A percentile compares a stretch with the other conserved stretches of the same genome.
These are phyloP conservation scores for Purpureocillium lavendulum DNA, from an alignment of 2,329 filamentous ascomycete genomes.

Conservation along the genomic window DNA sequence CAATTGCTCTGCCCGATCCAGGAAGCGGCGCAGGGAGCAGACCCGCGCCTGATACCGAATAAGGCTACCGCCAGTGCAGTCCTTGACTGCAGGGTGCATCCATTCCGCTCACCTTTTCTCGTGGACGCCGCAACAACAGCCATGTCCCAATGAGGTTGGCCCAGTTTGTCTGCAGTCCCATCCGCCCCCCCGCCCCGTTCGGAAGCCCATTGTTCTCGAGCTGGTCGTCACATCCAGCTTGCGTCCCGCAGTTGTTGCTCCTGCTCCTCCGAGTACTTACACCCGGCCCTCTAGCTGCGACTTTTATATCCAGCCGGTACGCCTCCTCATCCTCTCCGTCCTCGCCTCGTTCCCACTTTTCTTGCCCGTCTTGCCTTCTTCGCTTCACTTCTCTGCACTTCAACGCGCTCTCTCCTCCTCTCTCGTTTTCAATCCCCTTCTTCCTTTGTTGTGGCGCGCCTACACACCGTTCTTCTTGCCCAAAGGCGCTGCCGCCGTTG, in stretches of 20 bases:
- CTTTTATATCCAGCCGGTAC: slow-evolving; percentile 24
- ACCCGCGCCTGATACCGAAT: slow-evolving; percentile 8
- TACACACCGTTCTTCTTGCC: not conserved
- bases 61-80: slow-evolving; percentile 6
- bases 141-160: slow-evolving; percentile 37
- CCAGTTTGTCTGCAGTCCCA: slow-evolving; percentile 31
- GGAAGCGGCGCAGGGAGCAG: slow-evolving; percentile 6
- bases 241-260: slow-evolving; percentile 10
- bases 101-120: slow-evolving; percentile 2
- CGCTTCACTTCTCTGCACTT: not conserved
- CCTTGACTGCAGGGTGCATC: not conserved
- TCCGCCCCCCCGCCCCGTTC: slow-evolving; percentile 32
- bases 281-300: slow-evolving; percentile 12
- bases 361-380: slow-evolving; percentile 4
- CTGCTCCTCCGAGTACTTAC: not conserved
- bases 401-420: slow-evolving; percentile 6
- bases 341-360: slow-evolving; percentile 7
- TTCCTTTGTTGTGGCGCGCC: slow-evolving; percentile 6
- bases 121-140: slow-evolving; percentile 19
- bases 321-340: slow-evolving; percentile 6
- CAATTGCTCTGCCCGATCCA: slow-evolving; percentile 8
- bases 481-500: not conserved
- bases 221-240: slow-evolving; percentile 41
- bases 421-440: slow-evolving; percentile 8
- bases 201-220: slow-evolving; percentile 28